These are phyloP conservation scores for Aphanomyces invadans DNA, from an alignment of 352 stramenopile species.

Conservation along the genomic window DNA sequence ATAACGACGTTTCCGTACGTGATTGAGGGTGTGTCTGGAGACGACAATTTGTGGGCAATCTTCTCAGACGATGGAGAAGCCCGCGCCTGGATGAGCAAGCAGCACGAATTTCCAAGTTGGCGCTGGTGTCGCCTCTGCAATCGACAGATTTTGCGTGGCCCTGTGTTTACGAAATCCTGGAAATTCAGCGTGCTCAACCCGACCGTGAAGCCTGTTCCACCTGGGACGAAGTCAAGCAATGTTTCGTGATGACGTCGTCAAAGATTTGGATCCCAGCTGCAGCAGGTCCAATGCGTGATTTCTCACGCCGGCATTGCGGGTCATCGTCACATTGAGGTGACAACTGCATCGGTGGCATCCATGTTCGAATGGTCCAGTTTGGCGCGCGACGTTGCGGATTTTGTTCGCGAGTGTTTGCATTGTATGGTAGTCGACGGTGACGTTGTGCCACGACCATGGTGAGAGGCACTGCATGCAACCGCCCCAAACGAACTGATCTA, in stretches of 20 bases:
- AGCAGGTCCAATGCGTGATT: no score
- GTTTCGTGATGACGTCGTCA: no score
- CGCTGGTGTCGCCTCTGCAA: constrained; percentile 26
- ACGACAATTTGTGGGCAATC: constrained; percentile 33
- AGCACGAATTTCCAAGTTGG: constrained; percentile 2
- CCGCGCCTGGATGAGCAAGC: not conserved
- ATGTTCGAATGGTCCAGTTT: no score
- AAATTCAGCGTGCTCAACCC: constrained; percentile 10
- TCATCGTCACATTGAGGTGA: no score
- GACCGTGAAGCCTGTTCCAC: not conserved
- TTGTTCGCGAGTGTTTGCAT: no score
- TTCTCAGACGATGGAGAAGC: constrained; percentile 29
- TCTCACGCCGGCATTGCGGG: no score
- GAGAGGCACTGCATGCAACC: constrained; percentile 25
- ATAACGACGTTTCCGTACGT: constrained; percentile 28
- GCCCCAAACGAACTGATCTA: constrained; percentile 34
- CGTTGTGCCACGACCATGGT: constrained; percentile 24
- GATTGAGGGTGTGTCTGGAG: constrained; percentile 27
- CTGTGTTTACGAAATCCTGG: not conserved
- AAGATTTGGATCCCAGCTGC: no score
- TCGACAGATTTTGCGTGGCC: constrained; percentile 24
- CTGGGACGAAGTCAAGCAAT: no score
- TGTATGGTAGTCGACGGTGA: no score
- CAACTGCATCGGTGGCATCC: no score
- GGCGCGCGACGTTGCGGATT: no score